phyloP scores from a whole-genome alignment of 768 basidiomycete species.

The Amyloporia xantha region DNA sequence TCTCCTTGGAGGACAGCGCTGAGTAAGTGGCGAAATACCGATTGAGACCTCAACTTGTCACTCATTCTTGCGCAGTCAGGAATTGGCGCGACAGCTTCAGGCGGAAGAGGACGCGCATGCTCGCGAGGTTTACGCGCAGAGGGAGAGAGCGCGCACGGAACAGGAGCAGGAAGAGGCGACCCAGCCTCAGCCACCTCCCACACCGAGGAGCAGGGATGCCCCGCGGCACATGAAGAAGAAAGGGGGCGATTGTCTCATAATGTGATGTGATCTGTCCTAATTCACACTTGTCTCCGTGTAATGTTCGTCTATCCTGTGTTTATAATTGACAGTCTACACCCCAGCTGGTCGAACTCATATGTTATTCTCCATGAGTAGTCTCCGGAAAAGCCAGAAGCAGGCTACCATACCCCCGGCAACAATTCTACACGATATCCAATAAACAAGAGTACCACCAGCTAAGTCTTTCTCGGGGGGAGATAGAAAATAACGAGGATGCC shows the following conservation, averaged over 20 bases:
- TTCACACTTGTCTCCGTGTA: no score
- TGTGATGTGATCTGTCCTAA: slow-evolving; percentile 15
- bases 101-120: slow-evolving; percentile 63
- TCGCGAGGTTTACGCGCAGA: slow-evolving; percentile 28
- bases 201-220: background rate
- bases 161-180: slow-evolving; percentile 7
- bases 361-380: background rate
- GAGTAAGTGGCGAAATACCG: slow-evolving; percentile 56
- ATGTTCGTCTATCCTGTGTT: no score
- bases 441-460: background rate
- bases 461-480: no score
- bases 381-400: background rate
- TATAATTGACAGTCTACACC: no score
- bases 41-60: no score
- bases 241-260: slow-evolving; percentile 21
- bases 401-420: background rate
- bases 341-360: no score
- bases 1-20: slow-evolving; percentile 38
- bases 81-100: slow-evolving; percentile 72
- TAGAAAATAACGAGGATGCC: no score
- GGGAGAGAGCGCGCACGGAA: slow-evolving; percentile 11
- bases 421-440: background rate
- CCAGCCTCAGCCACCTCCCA: background rate
- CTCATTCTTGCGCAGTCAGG: slow-evolving; percentile 40
- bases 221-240: slow-evolving; percentile 14